These are phyloP conservation scores for Arthrobotrys megalospora DNA, from an alignment of 2,329 filamentous ascomycete genomes.

Conservation along the genomic window DNA sequence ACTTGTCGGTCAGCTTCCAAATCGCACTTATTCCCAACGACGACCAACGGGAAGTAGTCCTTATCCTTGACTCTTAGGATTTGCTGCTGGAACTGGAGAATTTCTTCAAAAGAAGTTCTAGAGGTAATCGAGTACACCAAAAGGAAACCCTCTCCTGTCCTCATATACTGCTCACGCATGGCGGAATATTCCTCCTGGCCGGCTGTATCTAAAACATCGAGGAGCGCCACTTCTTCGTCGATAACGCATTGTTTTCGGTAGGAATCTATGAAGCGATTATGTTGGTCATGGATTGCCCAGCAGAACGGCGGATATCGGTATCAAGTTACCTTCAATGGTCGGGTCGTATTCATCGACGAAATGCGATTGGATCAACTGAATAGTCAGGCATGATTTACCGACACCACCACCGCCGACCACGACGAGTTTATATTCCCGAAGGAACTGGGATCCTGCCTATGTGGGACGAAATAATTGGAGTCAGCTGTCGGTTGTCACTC, in stretches of 20 bases:
- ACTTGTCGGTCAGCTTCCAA: slow-evolving; percentile 92
- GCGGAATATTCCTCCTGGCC: slow-evolving; percentile 99
- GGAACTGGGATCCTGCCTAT: slow-evolving; percentile 73
- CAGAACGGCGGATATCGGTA: background rate
- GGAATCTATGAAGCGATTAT: slow-evolving; percentile 77
- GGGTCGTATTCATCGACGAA: slow-evolving; percentile 99
- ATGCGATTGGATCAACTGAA: slow-evolving; percentile 94
- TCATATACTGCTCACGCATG: slow-evolving; percentile 99
- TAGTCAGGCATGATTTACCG: slow-evolving; percentile 98
- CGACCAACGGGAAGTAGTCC: slow-evolving; percentile 99
- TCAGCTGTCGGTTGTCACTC: slow-evolving; percentile 5
- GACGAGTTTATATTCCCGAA: slow-evolving; percentile 94
- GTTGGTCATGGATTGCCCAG: slow-evolving; percentile 26
- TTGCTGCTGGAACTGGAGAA: slow-evolving; percentile 98
- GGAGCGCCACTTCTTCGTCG: slow-evolving; percentile 95
- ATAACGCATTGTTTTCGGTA: slow-evolving; percentile 99
- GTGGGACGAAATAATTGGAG: slow-evolving; percentile 1
- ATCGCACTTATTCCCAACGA: slow-evolving; percentile 99
- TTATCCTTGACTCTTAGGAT: slow-evolving; percentile 99
- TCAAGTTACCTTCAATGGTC: slow-evolving; percentile 89
- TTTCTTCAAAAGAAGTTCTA: slow-evolving; percentile 97
- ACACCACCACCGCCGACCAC: slow-evolving; percentile 98
- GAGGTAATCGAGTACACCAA: slow-evolving; percentile 99
- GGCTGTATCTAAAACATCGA: slow-evolving; percentile 97
- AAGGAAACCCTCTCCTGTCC: slow-evolving; percentile 96